Evolutionary conservation across 2,329 filamentous ascomycete species (phyloP).

Genomic region (Penicillium sp.): DNA sequence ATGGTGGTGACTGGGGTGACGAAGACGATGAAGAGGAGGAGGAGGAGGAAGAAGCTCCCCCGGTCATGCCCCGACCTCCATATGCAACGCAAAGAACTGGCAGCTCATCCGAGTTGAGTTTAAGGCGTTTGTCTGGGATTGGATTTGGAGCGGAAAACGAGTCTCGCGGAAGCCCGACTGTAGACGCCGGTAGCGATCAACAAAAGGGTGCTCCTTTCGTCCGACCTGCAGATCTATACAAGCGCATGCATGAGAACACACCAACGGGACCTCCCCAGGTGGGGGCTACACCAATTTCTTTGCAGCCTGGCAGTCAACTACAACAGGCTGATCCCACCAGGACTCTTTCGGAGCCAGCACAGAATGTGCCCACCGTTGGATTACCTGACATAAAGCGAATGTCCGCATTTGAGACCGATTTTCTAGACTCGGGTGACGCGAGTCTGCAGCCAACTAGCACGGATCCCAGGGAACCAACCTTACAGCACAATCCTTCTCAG

Average conservation of each 20-base stretch:
- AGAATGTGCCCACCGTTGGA: constrained; percentile 21
- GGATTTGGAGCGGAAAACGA: constrained; percentile 9
- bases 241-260: constrained; percentile 65
- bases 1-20: constrained; percentile 90
- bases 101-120: constrained; percentile 24
- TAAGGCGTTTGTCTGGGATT: constrained; percentile 18
- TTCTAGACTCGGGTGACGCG: constrained; percentile 19
- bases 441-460: constrained; percentile 11
- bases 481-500: constrained; percentile 56
- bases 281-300: not conserved
- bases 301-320: not conserved
- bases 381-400: constrained; percentile 48
- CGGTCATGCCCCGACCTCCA: constrained; percentile 23
- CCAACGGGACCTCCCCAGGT: not conserved
- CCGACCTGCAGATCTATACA: constrained; percentile 76
- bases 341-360: constrained; percentile 5
- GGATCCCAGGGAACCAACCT: constrained; percentile 24
- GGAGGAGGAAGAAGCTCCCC: constrained; percentile 53
- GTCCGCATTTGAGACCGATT: constrained; percentile 39
- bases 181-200: constrained; percentile 11
- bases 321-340: not conserved
- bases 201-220: constrained; percentile 64
- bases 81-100: constrained; percentile 29
- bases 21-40: constrained; percentile 65
- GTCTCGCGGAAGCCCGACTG: constrained; percentile 15